Conservation (phyloP, 495 filamentous ascomycete genomes). For the Penicillium riverlandense region DNA sequence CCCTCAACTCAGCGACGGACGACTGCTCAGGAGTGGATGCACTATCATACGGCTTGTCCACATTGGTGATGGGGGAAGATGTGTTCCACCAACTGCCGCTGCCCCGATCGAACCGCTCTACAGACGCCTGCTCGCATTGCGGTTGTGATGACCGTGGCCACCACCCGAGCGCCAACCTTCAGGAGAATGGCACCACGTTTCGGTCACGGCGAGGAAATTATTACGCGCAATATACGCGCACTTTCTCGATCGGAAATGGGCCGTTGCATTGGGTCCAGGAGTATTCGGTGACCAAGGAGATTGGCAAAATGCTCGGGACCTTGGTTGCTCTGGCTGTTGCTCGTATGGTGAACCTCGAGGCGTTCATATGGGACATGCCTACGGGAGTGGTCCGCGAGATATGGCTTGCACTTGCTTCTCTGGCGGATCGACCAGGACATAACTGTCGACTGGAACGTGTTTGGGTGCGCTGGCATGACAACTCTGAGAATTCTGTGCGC, state of each 20-base stretch:
- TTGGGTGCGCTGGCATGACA: constrained; percentile 91
- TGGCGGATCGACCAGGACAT: constrained; percentile 53
- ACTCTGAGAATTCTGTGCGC: constrained; percentile 42
- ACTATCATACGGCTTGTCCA: constrained; percentile 83
- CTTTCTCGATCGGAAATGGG: constrained; percentile 88
- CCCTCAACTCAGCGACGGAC: constrained; percentile 47
- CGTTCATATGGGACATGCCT: constrained; percentile 95
- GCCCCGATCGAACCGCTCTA: neutral
- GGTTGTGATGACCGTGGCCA: constrained; percentile 20
- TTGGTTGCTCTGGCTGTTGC: constrained; percentile 79
- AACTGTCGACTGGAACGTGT: constrained; percentile 68
- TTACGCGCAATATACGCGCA: constrained; percentile 78
- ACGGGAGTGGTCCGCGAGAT: constrained; percentile 83
- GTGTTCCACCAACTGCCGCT: constrained; percentile 47
- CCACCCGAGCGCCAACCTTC: constrained; percentile 9
- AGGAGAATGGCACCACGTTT: constrained; percentile 1
- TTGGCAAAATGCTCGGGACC: constrained; percentile 89
- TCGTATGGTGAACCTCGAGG: constrained; percentile 83
- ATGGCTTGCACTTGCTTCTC: constrained; percentile 74
- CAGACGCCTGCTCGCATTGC: constrained; percentile 27
- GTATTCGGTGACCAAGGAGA: constrained; percentile 81
- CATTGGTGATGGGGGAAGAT: constrained; percentile 72
- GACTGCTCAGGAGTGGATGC: constrained; percentile 78
- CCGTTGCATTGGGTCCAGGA: constrained; percentile 77
- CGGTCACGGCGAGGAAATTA: constrained; percentile 57